Evolutionary conservation across 768 basidiomycete genomes (phyloP), one percentile per base, ranked within the genome.

Genomic region (Candolleomyces aberdarensis): DNA sequence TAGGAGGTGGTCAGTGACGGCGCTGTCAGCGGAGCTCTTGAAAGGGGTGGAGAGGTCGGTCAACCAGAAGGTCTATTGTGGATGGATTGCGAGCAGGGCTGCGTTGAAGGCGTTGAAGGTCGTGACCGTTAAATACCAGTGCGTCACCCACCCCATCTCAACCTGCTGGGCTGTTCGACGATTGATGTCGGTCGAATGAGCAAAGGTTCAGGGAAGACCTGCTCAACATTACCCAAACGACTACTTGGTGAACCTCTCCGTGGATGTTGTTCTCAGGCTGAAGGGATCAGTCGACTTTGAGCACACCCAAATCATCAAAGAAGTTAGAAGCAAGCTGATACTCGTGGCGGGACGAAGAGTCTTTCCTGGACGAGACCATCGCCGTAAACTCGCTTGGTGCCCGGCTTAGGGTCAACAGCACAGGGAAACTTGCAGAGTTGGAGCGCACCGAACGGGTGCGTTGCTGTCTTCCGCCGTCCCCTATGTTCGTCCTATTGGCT

Each of bases 291-390:
- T 92, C 55, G 91, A 98, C 76, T 81, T 99, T 36, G 96, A 99
- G 65, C 95, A 98, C 73, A 98, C 98, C 65, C 96, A 99, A 75
- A 89, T 99, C 73, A 99, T 98, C 80, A 99, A 99, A 84, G 98
- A 98, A 77, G 93, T 92, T 17, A 96, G 96, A 60, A 96, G 96
- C 55, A 99, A 98, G 79, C 82, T 99, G 67, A 96, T 94, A 98
- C 69, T 96, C 94, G 7, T 99, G 98, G 78, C 85, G 98, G 36
- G 96, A 97, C 69, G 97, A 98, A 79, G 96, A 96, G 26, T 99
- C 98, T 79, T 98, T 99, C 69, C 86, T 99, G 31, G 95, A 98
- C 76, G 98, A 99, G 79, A 82, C 85, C 9, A 96, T 98, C 59
- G 92, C 92, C 10, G 89, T 91, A 20, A 96, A 96, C 78, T 95